A percentile compares a stretch with the other conserved stretches of the same genome.
Conservation (phyloP, 2,329 filamentous ascomycete genomes). For the Xylariaceae sp. region DNA sequence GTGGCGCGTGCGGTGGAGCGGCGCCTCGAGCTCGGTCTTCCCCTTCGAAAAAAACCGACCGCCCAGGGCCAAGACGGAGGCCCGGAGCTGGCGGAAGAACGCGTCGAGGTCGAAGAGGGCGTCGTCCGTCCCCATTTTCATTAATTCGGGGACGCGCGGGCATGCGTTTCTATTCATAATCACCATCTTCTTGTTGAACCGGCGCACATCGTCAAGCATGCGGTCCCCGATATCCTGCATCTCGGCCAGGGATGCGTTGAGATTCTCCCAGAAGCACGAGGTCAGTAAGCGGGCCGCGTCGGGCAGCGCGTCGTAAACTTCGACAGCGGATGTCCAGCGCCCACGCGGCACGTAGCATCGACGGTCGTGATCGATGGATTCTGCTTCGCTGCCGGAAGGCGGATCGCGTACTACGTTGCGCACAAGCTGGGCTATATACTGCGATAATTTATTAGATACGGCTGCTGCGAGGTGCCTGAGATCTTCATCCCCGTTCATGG, state of each 20-base stretch:
- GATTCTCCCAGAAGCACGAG: constrained; percentile 40
- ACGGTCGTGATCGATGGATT: constrained; percentile 19
- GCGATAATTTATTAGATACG: not conserved
- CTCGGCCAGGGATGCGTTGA: constrained; percentile 7
- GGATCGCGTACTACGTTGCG: not conserved
- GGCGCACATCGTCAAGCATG: not conserved
- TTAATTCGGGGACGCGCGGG: no score
- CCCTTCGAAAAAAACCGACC: constrained; percentile 30
- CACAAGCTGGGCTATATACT: constrained; percentile 12
- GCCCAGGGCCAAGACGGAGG: constrained; percentile 13
- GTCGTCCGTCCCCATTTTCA: no score
- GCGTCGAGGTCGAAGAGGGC: not conserved
- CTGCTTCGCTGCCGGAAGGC: not conserved
- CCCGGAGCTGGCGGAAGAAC: constrained; percentile 16
- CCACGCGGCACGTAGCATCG: constrained; percentile 21
- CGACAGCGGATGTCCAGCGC: not conserved
- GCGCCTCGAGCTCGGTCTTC: constrained; percentile 33
- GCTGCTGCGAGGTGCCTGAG: no score
- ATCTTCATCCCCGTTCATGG: no score
- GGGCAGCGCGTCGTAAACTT: constrained; percentile 7
- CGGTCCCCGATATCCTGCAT: not conserved
- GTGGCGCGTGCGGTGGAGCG: constrained; percentile 44
- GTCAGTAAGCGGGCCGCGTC: constrained; percentile 40
- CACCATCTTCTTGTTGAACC: not conserved
- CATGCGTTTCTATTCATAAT: no score